Evolutionary conservation across 108 stramenopile species (phyloP).

Genomic region (Fragilariopsis cylindrus): DNA sequence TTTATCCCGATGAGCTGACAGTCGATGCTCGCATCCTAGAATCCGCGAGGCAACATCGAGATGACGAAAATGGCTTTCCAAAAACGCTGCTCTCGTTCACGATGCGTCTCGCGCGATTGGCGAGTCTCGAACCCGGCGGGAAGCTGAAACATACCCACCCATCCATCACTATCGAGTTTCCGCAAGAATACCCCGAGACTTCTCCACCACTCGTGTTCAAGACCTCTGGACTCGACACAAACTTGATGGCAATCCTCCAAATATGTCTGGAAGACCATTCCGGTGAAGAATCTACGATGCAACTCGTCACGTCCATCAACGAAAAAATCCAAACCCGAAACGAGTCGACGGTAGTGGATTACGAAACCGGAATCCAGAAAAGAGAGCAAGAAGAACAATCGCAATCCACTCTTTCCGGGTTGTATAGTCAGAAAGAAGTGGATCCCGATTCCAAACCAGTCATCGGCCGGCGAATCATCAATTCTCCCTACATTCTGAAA

Average conservation of each 20-base stretch:
- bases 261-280: background rate
- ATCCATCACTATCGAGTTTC: constrained; percentile 1
- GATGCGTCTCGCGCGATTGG: background rate
- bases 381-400: background rate
- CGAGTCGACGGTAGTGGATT: background rate
- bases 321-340: background rate
- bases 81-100: background rate
- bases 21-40: background rate
- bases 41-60: background rate
- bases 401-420: background rate
- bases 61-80: background rate
- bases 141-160: background rate
- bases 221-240: background rate
- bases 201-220: background rate
- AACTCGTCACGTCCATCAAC: background rate
- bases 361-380: background rate
- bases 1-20: background rate
- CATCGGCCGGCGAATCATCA: background rate
- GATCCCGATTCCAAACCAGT: background rate
- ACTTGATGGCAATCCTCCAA: background rate
- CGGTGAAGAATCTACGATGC: background rate
- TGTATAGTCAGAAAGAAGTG: background rate
- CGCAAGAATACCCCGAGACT: background rate
- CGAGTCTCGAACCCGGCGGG: background rate
- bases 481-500: background rate